A percentile compares a stretch with the other conserved stretches of the same genome.
Evolutionary conservation across 208 protist genomes (phyloP).

Genomic region (Wallacemonas sp.): DNA sequence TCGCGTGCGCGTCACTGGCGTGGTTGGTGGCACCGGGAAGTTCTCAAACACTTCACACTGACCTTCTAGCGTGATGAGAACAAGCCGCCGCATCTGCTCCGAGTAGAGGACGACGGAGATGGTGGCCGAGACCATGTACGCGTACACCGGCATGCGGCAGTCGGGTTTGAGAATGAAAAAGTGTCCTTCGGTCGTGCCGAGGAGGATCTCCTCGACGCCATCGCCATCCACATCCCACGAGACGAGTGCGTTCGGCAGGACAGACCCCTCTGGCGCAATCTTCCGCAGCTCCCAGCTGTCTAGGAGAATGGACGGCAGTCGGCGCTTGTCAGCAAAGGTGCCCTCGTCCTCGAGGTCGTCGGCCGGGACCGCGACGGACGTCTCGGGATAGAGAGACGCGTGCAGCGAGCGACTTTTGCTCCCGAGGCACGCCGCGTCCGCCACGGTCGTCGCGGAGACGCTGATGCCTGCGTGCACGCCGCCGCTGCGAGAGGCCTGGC

Average conservation of each 20-base stretch:
- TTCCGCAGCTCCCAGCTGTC: slow-evolving; percentile 89
- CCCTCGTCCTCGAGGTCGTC: background rate
- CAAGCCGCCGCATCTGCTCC: slow-evolving; percentile 29
- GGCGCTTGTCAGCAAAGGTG: slow-evolving; percentile 1
- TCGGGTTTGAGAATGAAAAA: slow-evolving; percentile 76
- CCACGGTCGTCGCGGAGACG: background rate
- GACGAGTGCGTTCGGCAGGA: slow-evolving; percentile 77
- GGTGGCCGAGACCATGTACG: slow-evolving; percentile 64
- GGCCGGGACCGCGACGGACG: background rate
- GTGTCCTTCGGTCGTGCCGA: slow-evolving; percentile 84
- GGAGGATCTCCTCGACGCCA: slow-evolving; percentile 74
- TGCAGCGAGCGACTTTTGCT: slow-evolving; percentile 1
- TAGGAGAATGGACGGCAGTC: slow-evolving; percentile 57
- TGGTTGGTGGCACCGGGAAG: slow-evolving; percentile 33
- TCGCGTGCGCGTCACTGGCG: background rate
- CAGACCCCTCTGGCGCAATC: slow-evolving; percentile 69
- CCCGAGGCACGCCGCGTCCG: background rate
- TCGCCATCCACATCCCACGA: slow-evolving; percentile 80
- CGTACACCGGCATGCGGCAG: slow-evolving; percentile 56
- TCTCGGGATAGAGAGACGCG: background rate
- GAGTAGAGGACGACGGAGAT: slow-evolving; percentile 86
- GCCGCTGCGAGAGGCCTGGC: background rate
- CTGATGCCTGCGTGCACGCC: background rate
- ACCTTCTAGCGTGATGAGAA: slow-evolving; percentile 84
- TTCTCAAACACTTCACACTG: slow-evolving; percentile 82